Base-by-base conservation (phyloP, 257 asterid species). In the Datura wrightii region DNA sequence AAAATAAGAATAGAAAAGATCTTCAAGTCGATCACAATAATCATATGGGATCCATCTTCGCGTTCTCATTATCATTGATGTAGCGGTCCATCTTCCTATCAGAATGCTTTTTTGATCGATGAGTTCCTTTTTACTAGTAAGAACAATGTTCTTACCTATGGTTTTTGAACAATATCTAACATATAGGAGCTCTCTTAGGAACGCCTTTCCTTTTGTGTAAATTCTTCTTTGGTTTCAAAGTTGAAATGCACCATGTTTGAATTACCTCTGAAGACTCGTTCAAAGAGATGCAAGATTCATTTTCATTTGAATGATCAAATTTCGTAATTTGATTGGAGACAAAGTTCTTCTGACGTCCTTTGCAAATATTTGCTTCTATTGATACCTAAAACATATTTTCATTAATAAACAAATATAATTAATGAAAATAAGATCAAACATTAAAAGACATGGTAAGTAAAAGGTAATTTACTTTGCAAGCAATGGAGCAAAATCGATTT, bases 401-500 rank as follows among this genome's bases (percentile, higher is more conserved):
- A 62, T 44, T 46, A 1, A 34, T 6, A 18, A 70, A 18, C 2
- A 6, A 19, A 56, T 72, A 24, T 18, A 58, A 44, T 54, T 9
- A 3, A 48, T 0, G 1, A 74, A 62, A 13, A 67, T 14, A 1
- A 65, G 16, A 52, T 37, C 2, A 83, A 14, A 39, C 7, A 70
- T 7, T 4, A 3, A 14, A 55, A 52, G 4, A 42, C n/a, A 11
- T 3, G 4, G 24, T 6, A 42, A 34, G 7, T 10, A 24, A 13
- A 11, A 41, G 48, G 53, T 0, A 79, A 54, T 83, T 66, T 89
- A 94, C 95, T 84, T 92, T 92, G 97, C 98, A 94, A 66, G 94
- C 93, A 55, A 94, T 92, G n/a, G 97, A 94, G 79, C 98, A 94
- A 86, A 90, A 94, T 71, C 89, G 89, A 85, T 89, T 91, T 5